A percentile compares a stretch with the other conserved stretches of the same genome.
phyloP scores from a whole-genome alignment of 169 alveolate species.

The Plasmodium cynomolgi region DNA sequence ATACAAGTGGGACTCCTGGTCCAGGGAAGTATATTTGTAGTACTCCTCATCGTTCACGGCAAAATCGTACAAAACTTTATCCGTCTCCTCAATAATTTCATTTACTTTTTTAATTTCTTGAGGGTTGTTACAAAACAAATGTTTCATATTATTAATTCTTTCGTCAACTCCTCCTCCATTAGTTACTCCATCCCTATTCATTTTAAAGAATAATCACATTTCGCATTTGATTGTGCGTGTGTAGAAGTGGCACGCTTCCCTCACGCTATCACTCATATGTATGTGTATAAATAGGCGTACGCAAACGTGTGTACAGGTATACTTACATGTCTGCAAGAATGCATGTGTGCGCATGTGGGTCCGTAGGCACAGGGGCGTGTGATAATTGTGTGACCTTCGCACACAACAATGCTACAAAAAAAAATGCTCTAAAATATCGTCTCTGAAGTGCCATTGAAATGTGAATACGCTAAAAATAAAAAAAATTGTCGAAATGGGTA shows the following conservation, averaged over 20 bases:
- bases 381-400: neutral
- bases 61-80: neutral
- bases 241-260: neutral
- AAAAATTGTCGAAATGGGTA: neutral
- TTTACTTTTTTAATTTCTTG: conserved; percentile 37
- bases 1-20: conserved; percentile 15
- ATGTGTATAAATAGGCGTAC: neutral
- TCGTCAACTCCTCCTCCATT: conserved; percentile 13
- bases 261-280: neutral
- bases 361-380: neutral
- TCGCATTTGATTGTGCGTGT: neutral
- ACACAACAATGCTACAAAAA: neutral
- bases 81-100: conserved; percentile 42
- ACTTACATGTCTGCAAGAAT: neutral
- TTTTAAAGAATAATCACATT: conserved; percentile 7
- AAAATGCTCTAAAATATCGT: neutral
- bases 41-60: neutral
- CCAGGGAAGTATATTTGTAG: conserved; percentile 5
- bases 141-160: conserved; percentile 21
- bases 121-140: conserved; percentile 26
- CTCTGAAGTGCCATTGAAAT: neutral
- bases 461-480: neutral
- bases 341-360: neutral
- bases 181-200: conserved; percentile 8
- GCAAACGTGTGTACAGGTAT: neutral